Percentiles rank a stretch among this genome's conserved stretches.
These are phyloP conservation scores for Chlorella sp. DNA, from an alignment of 139 green algal genomes.

Conservation along the genomic window DNA sequence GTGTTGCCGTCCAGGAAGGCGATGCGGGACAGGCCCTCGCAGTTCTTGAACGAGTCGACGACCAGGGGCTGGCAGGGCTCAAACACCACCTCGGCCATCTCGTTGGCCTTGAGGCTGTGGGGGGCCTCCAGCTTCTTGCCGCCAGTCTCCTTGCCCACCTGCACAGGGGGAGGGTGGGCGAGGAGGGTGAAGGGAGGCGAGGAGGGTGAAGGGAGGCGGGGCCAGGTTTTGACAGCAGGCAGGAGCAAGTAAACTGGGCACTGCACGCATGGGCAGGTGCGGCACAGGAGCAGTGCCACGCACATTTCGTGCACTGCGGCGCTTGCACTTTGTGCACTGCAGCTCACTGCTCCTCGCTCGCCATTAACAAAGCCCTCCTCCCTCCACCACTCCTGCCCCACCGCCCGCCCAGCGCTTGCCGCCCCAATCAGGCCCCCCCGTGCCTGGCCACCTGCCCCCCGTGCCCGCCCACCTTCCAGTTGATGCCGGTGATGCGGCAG, in stretches of 20 bases:
- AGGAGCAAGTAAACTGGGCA: no score
- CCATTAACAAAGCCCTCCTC: not conserved
- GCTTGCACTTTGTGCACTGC: no score
- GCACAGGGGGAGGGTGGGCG: not conserved
- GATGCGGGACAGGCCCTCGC: constrained; percentile 93
- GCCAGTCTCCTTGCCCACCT: constrained; percentile 93
- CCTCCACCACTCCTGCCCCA: no score
- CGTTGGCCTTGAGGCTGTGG: constrained; percentile 91
- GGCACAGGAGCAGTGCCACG: no score
- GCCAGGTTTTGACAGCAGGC: not conserved
- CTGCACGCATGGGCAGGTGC: no score
- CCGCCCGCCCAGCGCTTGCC: no score
- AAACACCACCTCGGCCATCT: constrained; percentile 90
- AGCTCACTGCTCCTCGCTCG: not conserved
- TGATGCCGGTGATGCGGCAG: constrained; percentile 84
- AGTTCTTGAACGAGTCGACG: constrained; percentile 92
- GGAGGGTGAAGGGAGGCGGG: not conserved
- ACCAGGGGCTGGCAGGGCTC: constrained; percentile 89
- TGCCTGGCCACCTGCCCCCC: no score
- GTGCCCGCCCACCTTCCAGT: constrained; percentile 82
- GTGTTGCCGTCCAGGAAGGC: constrained; percentile 95
- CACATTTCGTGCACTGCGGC: no score
- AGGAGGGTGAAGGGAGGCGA: not conserved
- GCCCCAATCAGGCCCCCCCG: no score
- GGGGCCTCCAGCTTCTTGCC: constrained; percentile 93